Evolutionary conservation across 768 basidiomycete species (phyloP).

Genomic region (Crucibulum laeve): DNA sequence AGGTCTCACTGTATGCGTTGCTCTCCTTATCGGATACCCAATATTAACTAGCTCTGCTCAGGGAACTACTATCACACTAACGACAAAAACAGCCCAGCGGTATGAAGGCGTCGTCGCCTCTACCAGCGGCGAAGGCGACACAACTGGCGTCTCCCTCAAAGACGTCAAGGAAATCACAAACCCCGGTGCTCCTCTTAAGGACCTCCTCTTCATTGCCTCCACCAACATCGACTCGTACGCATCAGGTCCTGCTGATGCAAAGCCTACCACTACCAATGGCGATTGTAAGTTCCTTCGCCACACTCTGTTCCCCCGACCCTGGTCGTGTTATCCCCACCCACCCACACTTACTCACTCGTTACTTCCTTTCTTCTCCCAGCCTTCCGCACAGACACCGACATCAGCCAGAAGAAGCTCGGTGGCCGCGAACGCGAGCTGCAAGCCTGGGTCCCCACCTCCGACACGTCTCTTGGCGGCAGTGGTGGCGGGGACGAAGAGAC

Average conservation of each 20-base stretch:
- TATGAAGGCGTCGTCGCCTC: constrained; percentile 70
- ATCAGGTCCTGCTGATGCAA: constrained; percentile 71
- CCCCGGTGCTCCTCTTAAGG: constrained; percentile 67
- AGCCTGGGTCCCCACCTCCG: constrained; percentile 60
- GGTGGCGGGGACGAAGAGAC: constrained; percentile 60
- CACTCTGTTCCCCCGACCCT: neutral
- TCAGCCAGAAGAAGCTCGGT: constrained; percentile 47
- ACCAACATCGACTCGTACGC: constrained; percentile 71
- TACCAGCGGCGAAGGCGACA: constrained; percentile 62
- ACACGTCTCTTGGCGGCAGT: constrained; percentile 22
- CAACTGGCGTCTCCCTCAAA: constrained; percentile 67
- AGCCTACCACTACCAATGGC: constrained; percentile 60
- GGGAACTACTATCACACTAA: constrained; percentile 80
- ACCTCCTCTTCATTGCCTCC: constrained; percentile 63
- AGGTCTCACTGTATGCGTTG: constrained; percentile 60
- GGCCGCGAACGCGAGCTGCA: constrained; percentile 75
- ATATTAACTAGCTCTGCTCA: constrained; percentile 18
- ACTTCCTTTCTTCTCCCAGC: constrained; percentile 31
- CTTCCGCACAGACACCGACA: constrained; percentile 82
- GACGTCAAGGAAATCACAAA: constrained; percentile 71
- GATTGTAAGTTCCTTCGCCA: constrained; percentile 49
- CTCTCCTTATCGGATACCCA: constrained; percentile 2
- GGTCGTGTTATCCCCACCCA: too few species aligned
- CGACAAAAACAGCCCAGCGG: constrained; percentile 64
- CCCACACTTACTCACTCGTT: constrained; percentile 1